Conservation (phyloP, 2,329 filamentous ascomycete genomes). For the Microsporum audouinii region DNA sequence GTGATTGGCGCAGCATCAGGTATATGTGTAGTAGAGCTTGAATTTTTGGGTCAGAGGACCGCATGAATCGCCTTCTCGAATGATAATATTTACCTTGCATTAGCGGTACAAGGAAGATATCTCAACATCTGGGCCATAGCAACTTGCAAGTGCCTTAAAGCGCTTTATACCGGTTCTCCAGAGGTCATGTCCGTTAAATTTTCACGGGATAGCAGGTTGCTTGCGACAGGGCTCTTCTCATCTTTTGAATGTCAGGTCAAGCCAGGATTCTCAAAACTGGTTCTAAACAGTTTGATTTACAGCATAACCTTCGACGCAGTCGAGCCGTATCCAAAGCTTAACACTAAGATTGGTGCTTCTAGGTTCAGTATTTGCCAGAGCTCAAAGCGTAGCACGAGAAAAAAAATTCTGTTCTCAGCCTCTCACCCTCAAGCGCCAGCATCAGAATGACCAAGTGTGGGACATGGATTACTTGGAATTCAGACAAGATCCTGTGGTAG, state of each 20-base stretch:
- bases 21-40: not conserved
- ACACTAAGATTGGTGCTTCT: not conserved
- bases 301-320: not conserved
- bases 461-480: not conserved
- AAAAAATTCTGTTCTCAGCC: not conserved
- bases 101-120: not conserved
- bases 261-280: not conserved
- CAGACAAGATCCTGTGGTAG: not conserved
- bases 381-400: not conserved
- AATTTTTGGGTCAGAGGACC: not conserved
- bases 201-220: not conserved
- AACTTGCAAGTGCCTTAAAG: conserved; percentile 4
- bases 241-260: not conserved
- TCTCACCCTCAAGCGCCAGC: not conserved
- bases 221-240: conserved; percentile 4
- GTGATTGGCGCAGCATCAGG: not conserved
- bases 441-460: not conserved
- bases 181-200: conserved; percentile 8
- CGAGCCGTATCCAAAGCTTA: not conserved
- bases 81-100: not conserved
- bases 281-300: not conserved
- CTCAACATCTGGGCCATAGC: conserved; percentile 1
- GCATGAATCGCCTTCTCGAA: not conserved
- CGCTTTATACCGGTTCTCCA: conserved; percentile 13
- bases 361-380: not conserved